Base-by-base conservation (phyloP, 495 filamentous ascomycete species). In the Physcia stellaris region DNA sequence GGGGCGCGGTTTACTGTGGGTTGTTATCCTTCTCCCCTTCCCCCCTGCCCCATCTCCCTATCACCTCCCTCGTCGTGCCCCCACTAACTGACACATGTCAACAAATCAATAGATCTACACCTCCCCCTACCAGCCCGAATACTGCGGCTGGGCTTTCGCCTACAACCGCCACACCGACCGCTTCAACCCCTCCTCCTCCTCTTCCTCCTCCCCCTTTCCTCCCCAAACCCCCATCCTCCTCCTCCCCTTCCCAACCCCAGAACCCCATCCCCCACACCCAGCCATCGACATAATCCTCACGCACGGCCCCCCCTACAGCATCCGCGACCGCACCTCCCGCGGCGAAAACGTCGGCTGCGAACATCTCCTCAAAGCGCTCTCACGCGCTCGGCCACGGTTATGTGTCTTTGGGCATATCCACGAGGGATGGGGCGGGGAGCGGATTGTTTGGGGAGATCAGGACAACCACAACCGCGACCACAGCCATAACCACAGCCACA, bases 51-150 rank as follows among this genome's bases (percentile, higher is more conserved):
- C 24, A 12, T n/a, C 9, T 37, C 21, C 12, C 9, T 28, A 7
- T 28, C 26, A 7, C 13, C 13, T 28, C 26, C 26, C 13, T 28
- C 13, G 7, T 28, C 26, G 26, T 26, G 22, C 3, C 18, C 13
- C 15, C 13, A 9, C 7, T 12, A 3, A 17, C 23, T 6, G 12
- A 22, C 3, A 3, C 15, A 35, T 23, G 13, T 10, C 12, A 26
- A 30, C 22, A 4, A 32, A 18, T 20, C 2, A 13, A 0, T 20
- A 37, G 29, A 47, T 53, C 13, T 87, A 86, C 37, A 70, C 79
- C 10, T 83, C 76, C n/a, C 78, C 80, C 0, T 86, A 73, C 40
- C 73, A 71, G 19, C 77, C 82, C 1, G 75, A 75, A 28, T 70
- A 64, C 45, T 64, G 57, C 37, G 57, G 63, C 35, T 76, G 69